Evolutionary conservation across 305 asterid genomes (phyloP).

Genomic region (Solanum hybrid): DNA sequence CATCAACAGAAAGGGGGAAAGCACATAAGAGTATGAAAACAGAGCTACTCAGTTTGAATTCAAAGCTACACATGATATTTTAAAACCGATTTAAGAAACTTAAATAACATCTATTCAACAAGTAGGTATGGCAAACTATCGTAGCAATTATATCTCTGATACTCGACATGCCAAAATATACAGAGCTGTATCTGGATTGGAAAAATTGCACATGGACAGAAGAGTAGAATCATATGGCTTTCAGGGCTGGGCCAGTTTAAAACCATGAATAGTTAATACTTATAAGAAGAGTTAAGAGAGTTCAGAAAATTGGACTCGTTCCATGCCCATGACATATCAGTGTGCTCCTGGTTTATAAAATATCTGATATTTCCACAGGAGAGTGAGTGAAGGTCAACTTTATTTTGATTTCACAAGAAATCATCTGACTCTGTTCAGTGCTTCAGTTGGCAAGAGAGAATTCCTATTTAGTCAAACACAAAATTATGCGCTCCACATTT

Average conservation of each 20-base stretch:
- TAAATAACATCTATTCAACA: neutral
- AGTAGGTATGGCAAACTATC: neutral
- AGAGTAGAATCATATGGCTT: neutral
- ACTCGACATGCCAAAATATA: neutral
- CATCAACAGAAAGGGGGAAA: neutral
- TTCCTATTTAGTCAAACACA: neutral
- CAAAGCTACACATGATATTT: neutral
- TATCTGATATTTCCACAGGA: neutral
- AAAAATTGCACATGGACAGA: neutral
- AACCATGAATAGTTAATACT: neutral
- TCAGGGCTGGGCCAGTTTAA: neutral
- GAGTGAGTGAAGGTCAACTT: neutral
- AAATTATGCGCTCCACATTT: neutral
- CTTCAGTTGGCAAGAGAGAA: neutral
- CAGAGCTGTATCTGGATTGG: neutral
- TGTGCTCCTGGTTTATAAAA: neutral
- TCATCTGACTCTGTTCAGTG: neutral
- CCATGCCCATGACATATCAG: neutral
- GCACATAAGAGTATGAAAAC: neutral
- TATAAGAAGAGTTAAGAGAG: neutral
- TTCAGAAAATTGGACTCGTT: neutral
- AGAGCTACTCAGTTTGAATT: neutral
- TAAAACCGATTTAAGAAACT: neutral
- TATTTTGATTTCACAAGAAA: neutral
- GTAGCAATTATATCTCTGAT: neutral